Evolutionary conservation across 2,329 filamentous ascomycete genomes (phyloP).

Genomic region (Colletotrichum acutatum): DNA sequence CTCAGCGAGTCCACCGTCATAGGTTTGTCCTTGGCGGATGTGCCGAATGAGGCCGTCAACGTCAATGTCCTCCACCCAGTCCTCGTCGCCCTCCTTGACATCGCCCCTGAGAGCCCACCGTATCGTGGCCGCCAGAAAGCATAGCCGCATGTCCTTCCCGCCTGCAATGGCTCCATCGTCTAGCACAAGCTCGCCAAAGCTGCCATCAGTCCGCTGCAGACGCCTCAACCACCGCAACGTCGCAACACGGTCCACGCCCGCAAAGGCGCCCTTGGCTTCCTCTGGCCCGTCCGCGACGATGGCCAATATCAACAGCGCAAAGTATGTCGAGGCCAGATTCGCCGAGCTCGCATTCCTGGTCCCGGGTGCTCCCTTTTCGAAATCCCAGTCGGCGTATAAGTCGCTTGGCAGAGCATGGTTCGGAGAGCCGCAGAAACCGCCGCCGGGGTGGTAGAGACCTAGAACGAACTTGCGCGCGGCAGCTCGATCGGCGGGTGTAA

Average conservation of each 20-base stretch:
- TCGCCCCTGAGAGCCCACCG: conserved; percentile 83
- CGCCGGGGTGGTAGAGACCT: conserved; percentile 82
- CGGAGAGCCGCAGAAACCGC: conserved; percentile 90
- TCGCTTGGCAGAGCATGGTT: conserved; percentile 64
- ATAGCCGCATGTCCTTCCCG: conserved; percentile 86
- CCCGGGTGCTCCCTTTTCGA: conserved; percentile 25
- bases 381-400: conserved; percentile 40
- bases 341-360: conserved; percentile 58
- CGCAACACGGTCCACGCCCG: conserved; percentile 72
- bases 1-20: conserved; percentile 87
- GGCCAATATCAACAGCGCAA: conserved; percentile 81
- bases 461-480: conserved; percentile 81
- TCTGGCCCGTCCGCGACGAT: conserved; percentile 54
- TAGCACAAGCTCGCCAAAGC: conserved; percentile 86
- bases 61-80: conserved; percentile 77
- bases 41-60: conserved; percentile 76
- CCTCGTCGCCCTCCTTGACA: conserved; percentile 58
- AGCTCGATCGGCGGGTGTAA: conserved; percentile 56
- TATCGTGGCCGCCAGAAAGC: conserved; percentile 84
- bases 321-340: conserved; percentile 89
- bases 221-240: conserved; percentile 79
- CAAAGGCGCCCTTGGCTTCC: conserved; percentile 58
- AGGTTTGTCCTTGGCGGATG: conserved; percentile 77
- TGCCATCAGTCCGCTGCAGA: conserved; percentile 86
- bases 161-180: conserved; percentile 72